Conservation (phyloP, 2,329 filamentous ascomycete species). For the Calcarisporium arbuscula region DNA sequence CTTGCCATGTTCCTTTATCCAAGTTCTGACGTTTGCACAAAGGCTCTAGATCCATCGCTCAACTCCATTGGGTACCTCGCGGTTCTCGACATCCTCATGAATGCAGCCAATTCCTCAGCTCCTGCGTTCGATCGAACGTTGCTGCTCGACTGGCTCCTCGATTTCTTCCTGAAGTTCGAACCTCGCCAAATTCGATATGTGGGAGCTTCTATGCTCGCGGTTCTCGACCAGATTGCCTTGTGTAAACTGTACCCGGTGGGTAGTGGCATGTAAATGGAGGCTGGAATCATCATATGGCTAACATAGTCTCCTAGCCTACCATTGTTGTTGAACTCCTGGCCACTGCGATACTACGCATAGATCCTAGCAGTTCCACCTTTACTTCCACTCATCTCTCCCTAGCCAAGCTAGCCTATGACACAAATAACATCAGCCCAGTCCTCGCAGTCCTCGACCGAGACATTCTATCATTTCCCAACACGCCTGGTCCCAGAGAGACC, state of each 20-base stretch:
- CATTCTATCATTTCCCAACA: conserved; percentile 58
- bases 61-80: conserved; percentile 47
- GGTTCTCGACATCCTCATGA: conserved; percentile 36
- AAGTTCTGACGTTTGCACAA: neutral
- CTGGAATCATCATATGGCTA: no score
- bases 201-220: conserved; percentile 33
- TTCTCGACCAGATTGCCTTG: conserved; percentile 35
- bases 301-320: conserved; percentile 29
- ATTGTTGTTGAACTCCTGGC: conserved; percentile 40
- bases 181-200: conserved; percentile 46
- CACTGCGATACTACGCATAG: conserved; percentile 55
- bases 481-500: conserved; percentile 26
- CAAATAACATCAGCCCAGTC: conserved; percentile 45
- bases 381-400: conserved; percentile 57
- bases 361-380: conserved; percentile 60
- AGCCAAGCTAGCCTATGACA: conserved; percentile 51
- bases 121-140: conserved; percentile 22
- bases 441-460: conserved; percentile 57
- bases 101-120: conserved; percentile 15
- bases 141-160: conserved; percentile 34
- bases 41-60: conserved; percentile 40
- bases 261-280: no score
- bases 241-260: conserved; percentile 37
- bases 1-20: neutral
- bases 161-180: conserved; percentile 44